Evolutionary conservation across 352 stramenopile genomes (phyloP), one percentile per base, ranked within the genome.

Genomic region (Phytophthora cryptogea): DNA sequence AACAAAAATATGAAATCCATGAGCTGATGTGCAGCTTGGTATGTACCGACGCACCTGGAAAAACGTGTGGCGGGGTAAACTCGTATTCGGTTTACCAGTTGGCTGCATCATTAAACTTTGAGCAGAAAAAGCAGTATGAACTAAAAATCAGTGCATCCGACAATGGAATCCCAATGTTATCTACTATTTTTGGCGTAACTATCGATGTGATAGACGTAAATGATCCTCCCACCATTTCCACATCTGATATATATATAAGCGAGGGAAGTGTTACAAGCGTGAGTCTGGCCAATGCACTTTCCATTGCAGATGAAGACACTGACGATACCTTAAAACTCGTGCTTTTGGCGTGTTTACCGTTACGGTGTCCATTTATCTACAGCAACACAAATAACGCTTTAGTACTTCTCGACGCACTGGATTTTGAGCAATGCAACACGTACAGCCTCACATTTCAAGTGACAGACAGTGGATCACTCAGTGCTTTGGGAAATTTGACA

Each of bases 401-500:
- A 31, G 43, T 26, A 11, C n/a, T 67, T 13, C n/a, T 42, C 0
- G n/a, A 11, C 8, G 33, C 35, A 20, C 51, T 72, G 11, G 59
- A 72, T 26, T 74, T 65, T 47, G 69, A 77, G 28, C 28, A 35
- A 44, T 55, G 53, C 17, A 53, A 27, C 9, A 17, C 39, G 2
- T 74, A 70, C 26, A 46, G 20, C 0, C 40, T 77, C 2, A 62
- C 48, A 8, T 69, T 83, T 47, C 43, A 37, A 45, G 70, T 68
- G 27, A 74, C 55, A 11, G 77, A 87, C 50, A 60, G 28, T 45
- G 60, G 53, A 37, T 35, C 20, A 16, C 61, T 77, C 4, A 43
- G 53, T 28, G 50, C 43, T 2, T 52, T 76, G 3, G 56, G 47
- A 0, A 76, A 67, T 46, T 27, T 86, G 36, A 66, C 48, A 9